Percentiles rank a stretch among this genome's conserved stretches.
phyloP scores from a whole-genome alignment of 345 rosid species.

The Citrus cavaleriei region DNA sequence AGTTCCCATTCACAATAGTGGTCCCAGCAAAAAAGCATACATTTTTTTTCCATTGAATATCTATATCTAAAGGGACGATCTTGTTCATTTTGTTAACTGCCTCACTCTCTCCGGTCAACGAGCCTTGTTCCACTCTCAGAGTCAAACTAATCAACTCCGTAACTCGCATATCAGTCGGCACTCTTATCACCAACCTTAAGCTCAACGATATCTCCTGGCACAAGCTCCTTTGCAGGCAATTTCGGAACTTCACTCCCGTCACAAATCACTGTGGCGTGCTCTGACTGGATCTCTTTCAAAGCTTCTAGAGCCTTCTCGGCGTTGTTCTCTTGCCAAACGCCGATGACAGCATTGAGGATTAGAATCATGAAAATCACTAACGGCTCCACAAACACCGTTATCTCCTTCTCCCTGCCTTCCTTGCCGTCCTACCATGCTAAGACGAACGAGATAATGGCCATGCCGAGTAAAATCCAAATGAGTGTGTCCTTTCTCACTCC shows the following conservation, averaged over 20 bases:
- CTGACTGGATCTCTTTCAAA: constrained; percentile 66
- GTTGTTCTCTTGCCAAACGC: constrained; percentile 70
- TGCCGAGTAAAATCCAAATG: constrained; percentile 51
- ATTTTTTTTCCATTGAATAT: no score
- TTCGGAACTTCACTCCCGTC: constrained; percentile 34
- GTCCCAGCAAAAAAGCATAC: no score
- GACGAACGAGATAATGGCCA: constrained; percentile 57
- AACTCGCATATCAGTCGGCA: constrained; percentile 70
- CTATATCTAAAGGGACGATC: no score
- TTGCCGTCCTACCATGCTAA: constrained; percentile 61
- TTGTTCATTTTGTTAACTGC: no score
- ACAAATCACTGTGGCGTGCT: constrained; percentile 53
- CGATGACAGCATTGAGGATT: constrained; percentile 59
- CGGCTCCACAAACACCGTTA: constrained; percentile 71
- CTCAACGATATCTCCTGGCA: constrained; percentile 62
- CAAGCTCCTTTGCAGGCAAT: constrained; percentile 53
- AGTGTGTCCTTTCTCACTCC: constrained; percentile 44
- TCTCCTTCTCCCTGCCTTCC: constrained; percentile 56
- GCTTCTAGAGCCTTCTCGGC: constrained; percentile 75
- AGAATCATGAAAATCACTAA: constrained; percentile 64
- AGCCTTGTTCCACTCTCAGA: neutral
- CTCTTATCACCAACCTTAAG: constrained; percentile 65
- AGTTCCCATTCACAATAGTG: no score
- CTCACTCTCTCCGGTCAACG: no score
- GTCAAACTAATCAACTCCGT: constrained; percentile 58